Conservation (phyloP, 2,329 filamentous ascomycete genomes). For the Fusarium goolgardi region DNA sequence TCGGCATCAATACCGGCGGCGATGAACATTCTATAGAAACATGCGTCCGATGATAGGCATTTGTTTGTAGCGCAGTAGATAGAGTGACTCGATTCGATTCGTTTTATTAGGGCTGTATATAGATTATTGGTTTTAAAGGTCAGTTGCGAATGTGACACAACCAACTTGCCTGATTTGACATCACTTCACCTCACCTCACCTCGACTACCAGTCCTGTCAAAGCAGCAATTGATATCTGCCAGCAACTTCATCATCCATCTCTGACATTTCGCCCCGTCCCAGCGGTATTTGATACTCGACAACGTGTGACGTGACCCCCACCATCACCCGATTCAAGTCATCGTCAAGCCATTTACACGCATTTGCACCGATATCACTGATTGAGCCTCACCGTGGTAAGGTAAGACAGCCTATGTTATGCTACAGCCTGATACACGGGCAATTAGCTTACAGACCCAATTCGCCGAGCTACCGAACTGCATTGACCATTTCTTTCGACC, state of each 20-base stretch:
- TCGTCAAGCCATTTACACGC: conserved; percentile 34
- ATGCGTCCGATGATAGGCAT: conserved; percentile 11
- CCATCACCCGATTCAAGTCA: conserved; percentile 42
- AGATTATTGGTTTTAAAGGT: conserved; percentile 13
- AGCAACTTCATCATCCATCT: conserved; percentile 25
- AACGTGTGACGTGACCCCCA: conserved; percentile 48
- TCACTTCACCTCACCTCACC: not conserved
- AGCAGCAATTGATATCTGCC: conserved; percentile 2
- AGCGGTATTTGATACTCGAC: conserved; percentile 27
- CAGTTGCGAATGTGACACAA: conserved; percentile 11
- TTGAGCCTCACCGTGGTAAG: conserved; percentile 30
- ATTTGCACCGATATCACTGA: conserved; percentile 23
- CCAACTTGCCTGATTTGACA: conserved; percentile 1
- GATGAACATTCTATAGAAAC: not conserved
- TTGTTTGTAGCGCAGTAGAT: conserved; percentile 2
- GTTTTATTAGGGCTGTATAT: conserved; percentile 23
- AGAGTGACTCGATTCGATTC: conserved; percentile 15
- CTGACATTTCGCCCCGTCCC: conserved; percentile 11
- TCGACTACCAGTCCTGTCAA: conserved; percentile 1
- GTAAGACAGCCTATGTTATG: conserved; percentile 18
- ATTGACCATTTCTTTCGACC: conserved; percentile 14
- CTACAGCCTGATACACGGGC: not conserved
- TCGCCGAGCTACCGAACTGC: conserved; percentile 20
- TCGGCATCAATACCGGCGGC: conserved; percentile 26
- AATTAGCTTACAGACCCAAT: conserved; percentile 13